A percentile compares a stretch with the other conserved stretches of the same genome.
These are phyloP conservation scores for Carex arenaria DNA, from an alignment of 202 grass and related monocot species.

Conservation along the genomic window DNA sequence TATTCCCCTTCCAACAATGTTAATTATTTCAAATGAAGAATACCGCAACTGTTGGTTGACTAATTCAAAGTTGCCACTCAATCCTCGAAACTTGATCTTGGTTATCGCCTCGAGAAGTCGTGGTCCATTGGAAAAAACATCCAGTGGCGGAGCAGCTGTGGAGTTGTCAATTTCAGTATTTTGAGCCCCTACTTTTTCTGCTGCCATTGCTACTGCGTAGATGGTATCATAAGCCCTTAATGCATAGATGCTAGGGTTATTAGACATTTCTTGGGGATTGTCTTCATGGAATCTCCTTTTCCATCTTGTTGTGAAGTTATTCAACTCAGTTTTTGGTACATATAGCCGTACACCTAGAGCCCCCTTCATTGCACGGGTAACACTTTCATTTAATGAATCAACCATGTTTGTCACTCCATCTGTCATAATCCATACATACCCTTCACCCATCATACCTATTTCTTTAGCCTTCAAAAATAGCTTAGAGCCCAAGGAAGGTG, in stretches of 20 bases:
- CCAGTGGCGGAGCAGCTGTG: too few species aligned
- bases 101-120: slow-evolving; percentile 14
- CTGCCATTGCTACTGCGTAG: slow-evolving; percentile 39
- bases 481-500: slow-evolving; percentile 7
- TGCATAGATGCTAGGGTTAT: slow-evolving; percentile 17
- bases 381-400: not conserved
- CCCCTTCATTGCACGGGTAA: slow-evolving; percentile 40
- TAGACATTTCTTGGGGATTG: not conserved
- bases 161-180: not conserved
- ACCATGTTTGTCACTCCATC: not conserved
- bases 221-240: slow-evolving; percentile 49
- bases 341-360: slow-evolving; percentile 37
- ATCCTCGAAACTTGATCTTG: slow-evolving; percentile 37
- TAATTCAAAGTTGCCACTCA: slow-evolving; percentile 48
- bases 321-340: slow-evolving; percentile 28
- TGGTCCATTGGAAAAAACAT: not conserved
- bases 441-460: slow-evolving; percentile 5
- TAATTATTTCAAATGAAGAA: slow-evolving; percentile 50
- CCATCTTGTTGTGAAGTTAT: slow-evolving; percentile 49
- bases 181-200: slow-evolving; percentile 24
- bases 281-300: slow-evolving; percentile 36
- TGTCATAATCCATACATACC: slow-evolving; percentile 26
- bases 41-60: slow-evolving; percentile 31
- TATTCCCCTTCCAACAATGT: slow-evolving; percentile 36
- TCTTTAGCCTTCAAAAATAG: slow-evolving; percentile 11